Percentiles rank a stretch among this genome's conserved stretches.
These are phyloP conservation scores for Hypoxylon sp. DNA, from an alignment of 2,329 filamentous ascomycete genomes.

Conservation along the genomic window DNA sequence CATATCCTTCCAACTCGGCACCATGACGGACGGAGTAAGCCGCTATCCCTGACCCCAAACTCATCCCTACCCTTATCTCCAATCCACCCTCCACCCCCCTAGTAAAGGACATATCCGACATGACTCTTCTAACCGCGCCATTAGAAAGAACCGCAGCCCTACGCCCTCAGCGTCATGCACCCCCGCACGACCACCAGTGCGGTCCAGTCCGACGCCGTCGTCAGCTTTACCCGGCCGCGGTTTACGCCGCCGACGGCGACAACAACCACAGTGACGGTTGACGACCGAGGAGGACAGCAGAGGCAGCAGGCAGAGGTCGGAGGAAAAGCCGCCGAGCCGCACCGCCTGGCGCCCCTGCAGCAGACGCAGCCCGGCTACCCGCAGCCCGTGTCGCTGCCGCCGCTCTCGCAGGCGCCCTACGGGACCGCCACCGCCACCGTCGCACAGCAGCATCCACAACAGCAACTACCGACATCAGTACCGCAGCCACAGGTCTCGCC, in stretches of 20 bases:
- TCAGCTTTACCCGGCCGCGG: conserved; percentile 42
- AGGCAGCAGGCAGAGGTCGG: conserved; percentile 8
- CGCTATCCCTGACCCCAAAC: no score
- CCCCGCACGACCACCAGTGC: conserved; percentile 41
- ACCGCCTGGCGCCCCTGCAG: conserved; percentile 46
- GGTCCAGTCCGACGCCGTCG: conserved; percentile 35
- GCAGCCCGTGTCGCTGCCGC: conserved; percentile 47
- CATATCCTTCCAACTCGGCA: conserved; percentile 55
- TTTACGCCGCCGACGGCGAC: conserved; percentile 39
- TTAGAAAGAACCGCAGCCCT: conserved; percentile 45
- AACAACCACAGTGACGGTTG: background rate
- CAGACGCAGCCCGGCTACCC: conserved; percentile 42
- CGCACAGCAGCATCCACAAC: conserved; percentile 42
- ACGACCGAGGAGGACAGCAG: conserved; percentile 26
- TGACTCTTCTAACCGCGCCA: conserved; percentile 22
- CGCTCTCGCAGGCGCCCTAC: conserved; percentile 47
- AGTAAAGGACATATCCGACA: background rate
- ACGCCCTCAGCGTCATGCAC: conserved; percentile 45
- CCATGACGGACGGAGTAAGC: conserved; percentile 64
- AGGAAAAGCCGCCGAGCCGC: conserved; percentile 37
- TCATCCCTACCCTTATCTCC: no score
- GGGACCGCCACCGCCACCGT: conserved; percentile 41
- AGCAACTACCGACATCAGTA: conserved; percentile 32
- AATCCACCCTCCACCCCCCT: background rate
- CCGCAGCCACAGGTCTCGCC: conserved; percentile 33